Conservation (phyloP, 1,284 basidiomycete genomes). For the Gomphus sp. region DNA sequence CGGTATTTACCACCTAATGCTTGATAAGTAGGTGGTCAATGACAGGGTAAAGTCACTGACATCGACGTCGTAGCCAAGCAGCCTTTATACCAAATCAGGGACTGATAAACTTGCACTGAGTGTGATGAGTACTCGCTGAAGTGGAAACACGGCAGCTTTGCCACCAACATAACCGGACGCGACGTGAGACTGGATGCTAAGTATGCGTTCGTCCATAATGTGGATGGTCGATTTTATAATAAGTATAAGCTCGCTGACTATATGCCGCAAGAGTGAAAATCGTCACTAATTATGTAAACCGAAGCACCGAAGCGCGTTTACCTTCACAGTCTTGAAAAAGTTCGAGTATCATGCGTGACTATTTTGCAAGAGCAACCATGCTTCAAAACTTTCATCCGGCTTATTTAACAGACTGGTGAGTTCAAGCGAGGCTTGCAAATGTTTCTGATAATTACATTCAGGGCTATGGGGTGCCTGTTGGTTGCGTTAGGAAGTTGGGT, state of each 20-base stretch:
- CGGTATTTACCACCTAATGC: slow-evolving; percentile 85
- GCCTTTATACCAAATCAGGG: slow-evolving; percentile 18
- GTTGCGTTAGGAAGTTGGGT: slow-evolving; percentile 35
- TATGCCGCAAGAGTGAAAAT: background rate
- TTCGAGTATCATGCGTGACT: background rate
- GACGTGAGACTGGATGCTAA: slow-evolving; percentile 91
- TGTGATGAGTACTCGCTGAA: slow-evolving; percentile 40
- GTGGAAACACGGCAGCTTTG: slow-evolving; percentile 91
- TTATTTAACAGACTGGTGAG: slow-evolving; percentile 29
- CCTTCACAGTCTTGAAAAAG: background rate
- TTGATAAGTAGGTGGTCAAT: slow-evolving; percentile 13
- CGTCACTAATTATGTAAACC: no score
- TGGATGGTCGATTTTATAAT: background rate
- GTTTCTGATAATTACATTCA: slow-evolving; percentile 16
- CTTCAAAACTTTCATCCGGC: slow-evolving; percentile 18
- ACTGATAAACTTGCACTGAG: background rate
- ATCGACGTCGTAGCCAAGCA: slow-evolving; percentile 94
- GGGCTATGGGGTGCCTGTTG: slow-evolving; percentile 34
- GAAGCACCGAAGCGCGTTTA: no score
- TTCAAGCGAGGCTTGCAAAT: background rate
- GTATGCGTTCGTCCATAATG: slow-evolving; percentile 33
- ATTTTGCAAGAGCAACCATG: background rate
- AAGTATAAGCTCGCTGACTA: background rate
- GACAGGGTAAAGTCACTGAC: slow-evolving; percentile 38
- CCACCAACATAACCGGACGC: slow-evolving; percentile 93